Conservation (phyloP, 805 yeast genomes). For the Hanseniaspora vineae region DNA sequence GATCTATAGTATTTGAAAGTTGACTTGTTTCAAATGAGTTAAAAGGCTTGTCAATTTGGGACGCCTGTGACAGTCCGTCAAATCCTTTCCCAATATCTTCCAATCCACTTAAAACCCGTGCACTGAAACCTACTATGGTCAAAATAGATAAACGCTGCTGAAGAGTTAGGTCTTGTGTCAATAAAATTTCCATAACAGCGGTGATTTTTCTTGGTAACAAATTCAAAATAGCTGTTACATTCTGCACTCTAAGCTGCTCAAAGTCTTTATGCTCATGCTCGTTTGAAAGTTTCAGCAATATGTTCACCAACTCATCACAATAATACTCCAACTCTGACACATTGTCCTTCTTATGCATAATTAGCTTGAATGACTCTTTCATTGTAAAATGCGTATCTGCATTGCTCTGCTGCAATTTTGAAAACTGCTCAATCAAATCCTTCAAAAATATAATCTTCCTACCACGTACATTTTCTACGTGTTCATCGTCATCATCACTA, state of each 20-base stretch:
- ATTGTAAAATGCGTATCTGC: constrained; percentile 33
- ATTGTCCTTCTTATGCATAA: constrained; percentile 48
- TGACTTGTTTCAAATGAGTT: constrained; percentile 19
- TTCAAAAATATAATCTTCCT: constrained; percentile 50
- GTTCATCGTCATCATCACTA: background rate
- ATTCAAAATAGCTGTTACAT: constrained; percentile 51
- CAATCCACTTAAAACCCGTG: constrained; percentile 55
- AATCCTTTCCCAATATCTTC: too few relatives aligned
- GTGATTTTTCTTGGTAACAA: constrained; percentile 35
- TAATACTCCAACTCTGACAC: constrained; percentile 51
- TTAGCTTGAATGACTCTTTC: constrained; percentile 33
- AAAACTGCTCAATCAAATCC: constrained; percentile 49
- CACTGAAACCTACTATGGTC: constrained; percentile 55
- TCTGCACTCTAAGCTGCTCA: constrained; percentile 50
- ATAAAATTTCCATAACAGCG: constrained; percentile 8
- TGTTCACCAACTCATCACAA: constrained; percentile 38
- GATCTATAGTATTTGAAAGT: constrained; percentile 1
- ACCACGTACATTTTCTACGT: background rate
- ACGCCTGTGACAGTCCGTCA: too few relatives aligned
- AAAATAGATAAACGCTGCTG: constrained; percentile 64
- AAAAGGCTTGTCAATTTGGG: constrained; percentile 13
- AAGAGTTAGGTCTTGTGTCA: constrained; percentile 56
- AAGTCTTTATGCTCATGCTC: constrained; percentile 44
- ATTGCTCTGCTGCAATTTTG: constrained; percentile 28
- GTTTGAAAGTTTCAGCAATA: constrained; percentile 43